phyloP scores from a whole-genome alignment of 1,139 yeast species.

The Lodderomyces oxycetoniae region DNA sequence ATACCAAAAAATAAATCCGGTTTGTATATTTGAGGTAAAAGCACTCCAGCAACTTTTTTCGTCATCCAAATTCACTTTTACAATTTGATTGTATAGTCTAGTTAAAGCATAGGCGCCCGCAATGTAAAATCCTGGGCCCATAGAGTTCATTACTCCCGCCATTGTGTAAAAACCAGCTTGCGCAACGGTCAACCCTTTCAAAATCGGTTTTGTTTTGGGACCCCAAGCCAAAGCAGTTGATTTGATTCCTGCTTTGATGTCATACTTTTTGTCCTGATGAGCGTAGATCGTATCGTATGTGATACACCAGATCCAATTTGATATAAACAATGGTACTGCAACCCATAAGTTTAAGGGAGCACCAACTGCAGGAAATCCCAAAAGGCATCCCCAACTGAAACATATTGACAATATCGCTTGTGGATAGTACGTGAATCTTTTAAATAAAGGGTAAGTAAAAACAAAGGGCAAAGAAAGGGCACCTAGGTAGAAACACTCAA shows the following conservation, averaged over 20 bases:
- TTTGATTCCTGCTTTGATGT: slow-evolving; percentile 83
- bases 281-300: slow-evolving; percentile 95
- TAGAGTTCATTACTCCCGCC: slow-evolving; percentile 78
- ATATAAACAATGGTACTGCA: slow-evolving; percentile 70
- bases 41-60: slow-evolving; percentile 81
- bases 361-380: slow-evolving; percentile 92
- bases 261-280: slow-evolving; percentile 92
- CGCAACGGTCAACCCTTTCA: slow-evolving; percentile 56
- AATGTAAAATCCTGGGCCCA: slow-evolving; percentile 80
- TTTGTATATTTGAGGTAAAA: slow-evolving; percentile 70
- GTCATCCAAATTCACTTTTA: slow-evolving; percentile 67
- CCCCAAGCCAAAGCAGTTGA: slow-evolving; percentile 97
- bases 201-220: slow-evolving; percentile 61
- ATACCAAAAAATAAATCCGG: slow-evolving; percentile 73
- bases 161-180: slow-evolving; percentile 61
- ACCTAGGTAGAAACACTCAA: slow-evolving; percentile 78
- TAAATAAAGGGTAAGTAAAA: slow-evolving; percentile 85
- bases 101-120: slow-evolving; percentile 66
- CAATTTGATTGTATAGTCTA: slow-evolving; percentile 63
- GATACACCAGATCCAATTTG: slow-evolving; percentile 91
- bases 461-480: slow-evolving; percentile 78
- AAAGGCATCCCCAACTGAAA: slow-evolving; percentile 91
- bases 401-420: slow-evolving; percentile 78
- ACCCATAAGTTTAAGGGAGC: slow-evolving; percentile 74
- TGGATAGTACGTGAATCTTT: slow-evolving; percentile 92